Evolutionary conservation across 768 basidiomycete species (phyloP), one percentile per base, ranked within the genome.

Genomic region (Leccinum arenicola): DNA sequence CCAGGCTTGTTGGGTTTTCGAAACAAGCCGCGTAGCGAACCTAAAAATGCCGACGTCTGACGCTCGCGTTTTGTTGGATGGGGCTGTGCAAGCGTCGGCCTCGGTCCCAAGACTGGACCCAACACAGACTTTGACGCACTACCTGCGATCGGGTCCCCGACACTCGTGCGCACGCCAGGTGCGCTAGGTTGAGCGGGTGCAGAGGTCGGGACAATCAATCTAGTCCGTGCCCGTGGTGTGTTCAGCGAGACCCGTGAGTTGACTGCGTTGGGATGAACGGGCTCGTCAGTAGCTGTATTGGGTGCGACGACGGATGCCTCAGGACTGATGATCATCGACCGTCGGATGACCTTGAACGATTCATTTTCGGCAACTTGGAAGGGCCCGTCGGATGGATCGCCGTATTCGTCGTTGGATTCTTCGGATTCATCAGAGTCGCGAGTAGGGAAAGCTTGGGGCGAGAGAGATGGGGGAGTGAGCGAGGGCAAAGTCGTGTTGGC

Each of bases 11-110:
- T 65, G 1, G 64, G 65, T 50, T 64, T 73, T 19, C 61, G 61
- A 53, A 72, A 73, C 4, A 73, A 56, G 14, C 71, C 69, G 0
- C 64, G 66, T 5, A 73, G 49, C 4, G 71, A 69, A 3, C 73
- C 66, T 4, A 72, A 63, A 33, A 73, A 65, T 1, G 62, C 59
- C 27, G 73, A 74, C 0, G 62, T 49, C 1, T 48, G 57, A 1
- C 63, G 71, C 40, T 69, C 64, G 29, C 70, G 69, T 50, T 55
- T 57, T 10, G 29, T 43, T 5, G 50, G 19, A 2, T 19, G 25
- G n/a, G n/a, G 43, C n/a, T 19, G 43, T 45, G 10, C 43, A 1
- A 3, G 19, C 43, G 43, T 19, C 43, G 1, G n/a, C 4, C 4
- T 15, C 0, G 9, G 6, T 5, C 29, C 49, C 12, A 36, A 31